These are phyloP conservation scores for Selenicereus undatus DNA, from an alignment of 148 eudicot species.

Conservation along the genomic window DNA sequence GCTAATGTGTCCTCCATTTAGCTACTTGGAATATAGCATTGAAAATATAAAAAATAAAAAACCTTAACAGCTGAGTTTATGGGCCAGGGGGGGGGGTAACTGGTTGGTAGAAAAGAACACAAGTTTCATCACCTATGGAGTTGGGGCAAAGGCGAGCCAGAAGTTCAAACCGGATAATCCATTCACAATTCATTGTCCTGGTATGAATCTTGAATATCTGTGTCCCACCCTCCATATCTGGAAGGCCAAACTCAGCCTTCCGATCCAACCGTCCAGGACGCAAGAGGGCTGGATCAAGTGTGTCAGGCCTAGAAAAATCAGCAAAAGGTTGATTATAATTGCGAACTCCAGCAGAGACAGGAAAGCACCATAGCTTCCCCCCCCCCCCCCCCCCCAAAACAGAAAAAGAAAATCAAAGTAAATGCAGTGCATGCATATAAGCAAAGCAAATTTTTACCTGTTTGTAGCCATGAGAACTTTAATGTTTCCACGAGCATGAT, in stretches of 20 bases:
- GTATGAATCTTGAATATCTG: conserved; percentile 92
- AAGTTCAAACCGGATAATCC: conserved; percentile 88
- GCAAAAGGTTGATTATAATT: neutral
- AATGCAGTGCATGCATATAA: neutral
- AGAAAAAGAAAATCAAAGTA: no score
- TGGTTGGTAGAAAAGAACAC: neutral
- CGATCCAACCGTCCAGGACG: conserved; percentile 93
- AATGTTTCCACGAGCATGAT: conserved; percentile 92
- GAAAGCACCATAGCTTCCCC: neutral
- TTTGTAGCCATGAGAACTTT: conserved; percentile 98
- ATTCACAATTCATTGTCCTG: conserved; percentile 91
- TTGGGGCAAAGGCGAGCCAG: conserved; percentile 97
- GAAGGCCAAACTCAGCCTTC: conserved; percentile 91
- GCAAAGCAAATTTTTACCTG: conserved; percentile 38
- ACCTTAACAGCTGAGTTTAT: no score
- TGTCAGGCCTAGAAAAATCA: conserved; percentile 58
- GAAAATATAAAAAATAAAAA: no score
- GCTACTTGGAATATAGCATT: neutral
- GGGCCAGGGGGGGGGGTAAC: no score
- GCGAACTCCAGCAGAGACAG: neutral
- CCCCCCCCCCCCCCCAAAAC: no score
- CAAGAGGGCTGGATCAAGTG: conserved; percentile 81
- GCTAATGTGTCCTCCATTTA: neutral
- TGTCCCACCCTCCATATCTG: conserved; percentile 84
- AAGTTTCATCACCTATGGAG: conserved; percentile 57